Evolutionary conservation across 1,284 basidiomycete species (phyloP).

Genomic region (Ustilago trichophora): DNA sequence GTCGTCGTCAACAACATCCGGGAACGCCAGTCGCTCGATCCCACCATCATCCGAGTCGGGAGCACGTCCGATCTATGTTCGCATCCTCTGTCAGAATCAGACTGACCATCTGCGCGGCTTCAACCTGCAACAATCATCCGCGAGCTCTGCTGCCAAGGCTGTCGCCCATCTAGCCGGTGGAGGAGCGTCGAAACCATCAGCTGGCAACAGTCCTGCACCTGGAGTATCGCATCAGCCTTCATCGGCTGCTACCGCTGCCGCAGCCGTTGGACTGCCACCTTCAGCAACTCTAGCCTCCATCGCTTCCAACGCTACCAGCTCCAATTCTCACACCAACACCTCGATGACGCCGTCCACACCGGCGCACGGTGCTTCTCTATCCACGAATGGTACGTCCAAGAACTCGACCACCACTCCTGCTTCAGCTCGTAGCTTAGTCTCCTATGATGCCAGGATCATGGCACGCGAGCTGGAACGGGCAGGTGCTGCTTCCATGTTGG

Average conservation of each 20-base stretch:
- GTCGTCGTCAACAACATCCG: not conserved
- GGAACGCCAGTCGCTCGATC: not conserved
- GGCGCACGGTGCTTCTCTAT: slow-evolving; percentile 4
- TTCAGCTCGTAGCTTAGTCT: slow-evolving; percentile 18
- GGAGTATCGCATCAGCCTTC: slow-evolving; percentile 2
- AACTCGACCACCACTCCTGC: slow-evolving; percentile 19
- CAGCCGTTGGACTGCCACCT: slow-evolving; percentile 24
- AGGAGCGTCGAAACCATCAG: slow-evolving; percentile 3
- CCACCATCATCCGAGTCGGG: slow-evolving; percentile 9
- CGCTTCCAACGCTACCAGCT: slow-evolving; percentile 46
- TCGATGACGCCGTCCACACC: slow-evolving; percentile 26
- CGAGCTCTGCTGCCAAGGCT: slow-evolving; percentile 17
- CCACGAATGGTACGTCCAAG: slow-evolving; percentile 7
- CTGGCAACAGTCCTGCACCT: slow-evolving; percentile 8
- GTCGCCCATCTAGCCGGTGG: slow-evolving; percentile 37
- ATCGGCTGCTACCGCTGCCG: slow-evolving; percentile 3
- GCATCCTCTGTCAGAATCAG: slow-evolving; percentile 55
- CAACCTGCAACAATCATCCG: slow-evolving; percentile 10
- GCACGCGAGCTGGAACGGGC: slow-evolving; percentile 47
- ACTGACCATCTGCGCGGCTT: slow-evolving; percentile 51
- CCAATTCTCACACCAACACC: slow-evolving; percentile 33
- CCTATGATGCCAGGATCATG: slow-evolving; percentile 48
- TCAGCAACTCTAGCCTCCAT: slow-evolving; percentile 41
- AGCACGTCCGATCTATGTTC: slow-evolving; percentile 38
- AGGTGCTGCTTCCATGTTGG: slow-evolving; percentile 35